Base-by-base conservation (phyloP, 352 stramenopile species). In the Phytophthora palmivora region DNA sequence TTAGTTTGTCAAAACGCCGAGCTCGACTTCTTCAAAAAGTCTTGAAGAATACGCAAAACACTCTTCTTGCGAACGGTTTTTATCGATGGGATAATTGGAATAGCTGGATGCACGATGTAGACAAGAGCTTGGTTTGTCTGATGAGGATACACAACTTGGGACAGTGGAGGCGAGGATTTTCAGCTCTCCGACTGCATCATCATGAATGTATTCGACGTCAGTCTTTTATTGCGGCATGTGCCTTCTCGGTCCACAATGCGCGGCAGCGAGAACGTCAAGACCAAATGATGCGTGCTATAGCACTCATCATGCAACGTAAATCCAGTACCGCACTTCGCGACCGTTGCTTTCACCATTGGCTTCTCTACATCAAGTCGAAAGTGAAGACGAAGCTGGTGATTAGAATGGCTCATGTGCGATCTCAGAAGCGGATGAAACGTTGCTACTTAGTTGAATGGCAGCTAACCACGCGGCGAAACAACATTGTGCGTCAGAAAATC, bases 211-310 rank as follows among this genome's bases (percentile, higher is more conserved):
- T 61, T 41, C 74, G 70, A 21, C 62, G 58, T 15, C 72, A 83
- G 46, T 84, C 70, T 5, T 63, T 84, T 50, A 50, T 74, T 41
- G 44, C 69, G 12, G 66, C 63, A 10, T 45, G 43, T 6, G 43
- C 67, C 10, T 43, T 81, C 39, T 72, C 58, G 2, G 58, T 60
- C 0, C 70, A 87, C 33, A 68, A 58, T 18, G 47, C 68, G 18
- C 61, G 80, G 14, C 36, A 68, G 24, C 58, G 64, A 51, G 69
- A 76, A n/a, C 74, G 67, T 24, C 55, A 79, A 16, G 42, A 45
- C n/a, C 52, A 78, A 28, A 28, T 64, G 33, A 54, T 76, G 30
- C 59, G 63, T 10, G 51, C 28, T 22, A 49, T 76, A 14, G 55
- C 67, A 4, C 55, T 76, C 6, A 15, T 71, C 11, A 47, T 87